These are phyloP conservation scores for Cryptococcus maquisensis DNA, from an alignment of 1,284 basidiomycete genomes.

Conservation along the genomic window DNA sequence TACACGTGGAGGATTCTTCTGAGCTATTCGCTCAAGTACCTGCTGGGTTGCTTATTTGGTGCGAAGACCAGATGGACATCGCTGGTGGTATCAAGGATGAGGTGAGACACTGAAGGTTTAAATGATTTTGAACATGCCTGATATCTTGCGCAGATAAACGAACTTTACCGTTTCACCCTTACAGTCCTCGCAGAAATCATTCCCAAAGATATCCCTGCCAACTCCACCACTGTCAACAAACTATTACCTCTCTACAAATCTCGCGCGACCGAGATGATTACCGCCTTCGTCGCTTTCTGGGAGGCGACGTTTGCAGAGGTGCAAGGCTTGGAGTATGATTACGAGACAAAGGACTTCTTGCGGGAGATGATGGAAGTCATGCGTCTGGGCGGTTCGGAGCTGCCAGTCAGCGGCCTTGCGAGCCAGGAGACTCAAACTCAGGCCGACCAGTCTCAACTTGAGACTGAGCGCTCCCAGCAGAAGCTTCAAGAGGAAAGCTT, in stretches of 20 bases:
- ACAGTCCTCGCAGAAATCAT: slow-evolving; percentile 21
- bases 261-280: slow-evolving; percentile 21
- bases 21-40: too few species aligned
- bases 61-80: too few species aligned
- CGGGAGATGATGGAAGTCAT: slow-evolving; percentile 18
- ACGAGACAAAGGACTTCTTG: slow-evolving; percentile 33
- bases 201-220: slow-evolving; percentile 14
- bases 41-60: too few species aligned
- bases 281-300: slow-evolving; percentile 41
- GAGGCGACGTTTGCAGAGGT: slow-evolving; percentile 23
- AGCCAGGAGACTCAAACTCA: too few species aligned
- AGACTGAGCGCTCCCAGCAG: too few species aligned
- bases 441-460: too few species aligned
- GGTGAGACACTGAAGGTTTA: background rate
- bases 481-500: slow-evolving; percentile 34
- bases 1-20: too few species aligned
- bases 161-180: slow-evolving; percentile 33
- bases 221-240: slow-evolving; percentile 23
- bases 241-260: slow-evolving; percentile 35
- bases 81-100: too few species aligned
- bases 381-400: too few species aligned
- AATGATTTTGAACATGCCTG: background rate
- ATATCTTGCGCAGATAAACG: slow-evolving; percentile 24
- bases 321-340: slow-evolving; percentile 23
- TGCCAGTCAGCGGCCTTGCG: too few species aligned